Evolutionary conservation across 2,329 filamentous ascomycete species (phyloP).

Genomic region (Penicillium hordei): DNA sequence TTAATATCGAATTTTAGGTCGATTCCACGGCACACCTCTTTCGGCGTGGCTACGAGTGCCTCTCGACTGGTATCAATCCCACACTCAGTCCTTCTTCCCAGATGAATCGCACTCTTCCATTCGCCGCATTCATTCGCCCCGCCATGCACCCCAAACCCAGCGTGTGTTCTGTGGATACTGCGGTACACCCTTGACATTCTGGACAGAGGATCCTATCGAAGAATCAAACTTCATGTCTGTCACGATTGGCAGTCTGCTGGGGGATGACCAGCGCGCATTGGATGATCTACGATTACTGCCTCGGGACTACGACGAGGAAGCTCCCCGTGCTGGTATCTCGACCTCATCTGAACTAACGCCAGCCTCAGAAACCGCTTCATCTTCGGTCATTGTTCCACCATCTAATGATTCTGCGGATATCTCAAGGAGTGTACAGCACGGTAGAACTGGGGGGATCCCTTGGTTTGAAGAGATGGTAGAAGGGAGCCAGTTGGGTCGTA

Average conservation of each 20-base stretch:
- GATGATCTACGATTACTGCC: conserved; percentile 75
- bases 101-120: conserved; percentile 72
- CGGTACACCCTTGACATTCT: conserved; percentile 79
- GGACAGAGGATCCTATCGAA: conserved; percentile 69
- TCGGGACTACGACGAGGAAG: conserved; percentile 42
- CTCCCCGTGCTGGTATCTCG: conserved; percentile 10
- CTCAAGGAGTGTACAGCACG: conserved; percentile 39
- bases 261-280: conserved; percentile 68
- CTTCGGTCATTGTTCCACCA: conserved; percentile 26
- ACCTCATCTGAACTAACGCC: conserved; percentile 15
- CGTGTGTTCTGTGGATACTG: conserved; percentile 90
- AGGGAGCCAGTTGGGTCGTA: conserved; percentile 68
- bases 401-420: conserved; percentile 20
- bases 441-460: conserved; percentile 60
- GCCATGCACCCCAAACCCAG: conserved; percentile 58
- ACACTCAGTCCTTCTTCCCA: conserved; percentile 71
- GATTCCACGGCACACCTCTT: conserved; percentile 68
- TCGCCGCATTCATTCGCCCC: conserved; percentile 65
- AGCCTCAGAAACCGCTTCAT: conserved; percentile 4
- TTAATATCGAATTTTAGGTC: conserved; percentile 45
- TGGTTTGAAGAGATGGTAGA: conserved; percentile 85
- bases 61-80: conserved; percentile 74
- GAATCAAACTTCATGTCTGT: conserved; percentile 79
- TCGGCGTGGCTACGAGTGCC: conserved; percentile 82
- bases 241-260: conserved; percentile 72